Conservation (phyloP, 2,329 filamentous ascomycete genomes). For the Acrocalymma vagum region DNA sequence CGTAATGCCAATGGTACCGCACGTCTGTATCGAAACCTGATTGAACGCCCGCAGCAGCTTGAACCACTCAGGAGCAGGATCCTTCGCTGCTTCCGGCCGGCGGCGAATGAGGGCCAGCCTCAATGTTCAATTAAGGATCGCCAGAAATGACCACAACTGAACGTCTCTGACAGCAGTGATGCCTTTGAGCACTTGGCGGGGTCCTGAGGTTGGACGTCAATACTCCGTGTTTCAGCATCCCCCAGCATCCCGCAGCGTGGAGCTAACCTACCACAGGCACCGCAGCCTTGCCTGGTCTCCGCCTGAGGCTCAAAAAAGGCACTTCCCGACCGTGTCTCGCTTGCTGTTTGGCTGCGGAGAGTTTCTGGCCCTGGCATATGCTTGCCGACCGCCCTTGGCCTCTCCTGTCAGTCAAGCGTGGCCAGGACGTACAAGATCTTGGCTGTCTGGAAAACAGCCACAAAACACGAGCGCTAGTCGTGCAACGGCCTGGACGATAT, state of each 20-base stretch:
- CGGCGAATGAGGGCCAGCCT: not conserved
- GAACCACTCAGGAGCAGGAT: not conserved
- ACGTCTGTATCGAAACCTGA: too few relatives aligned
- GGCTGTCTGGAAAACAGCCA: constrained; percentile 12
- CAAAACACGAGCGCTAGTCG: constrained; percentile 12
- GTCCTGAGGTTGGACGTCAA: not conserved
- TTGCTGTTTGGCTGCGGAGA: not conserved
- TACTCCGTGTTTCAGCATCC: constrained; percentile 17
- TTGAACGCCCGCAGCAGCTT: not conserved
- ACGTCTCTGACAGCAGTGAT: constrained; percentile 20
- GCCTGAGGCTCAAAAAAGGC: constrained; percentile 5
- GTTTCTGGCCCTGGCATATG: not conserved
- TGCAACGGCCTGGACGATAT: constrained; percentile 8
- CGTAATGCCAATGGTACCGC: constrained; percentile 5
- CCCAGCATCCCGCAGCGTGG: constrained; percentile 9
- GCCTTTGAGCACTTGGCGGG: constrained; percentile 23
- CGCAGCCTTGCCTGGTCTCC: not conserved
- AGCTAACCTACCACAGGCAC: too few relatives aligned
- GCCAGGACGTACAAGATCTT: constrained; percentile 9
- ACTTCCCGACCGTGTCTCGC: not conserved
- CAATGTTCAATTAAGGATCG: not conserved
- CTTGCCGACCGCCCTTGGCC: constrained; percentile 4
- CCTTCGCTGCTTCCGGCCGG: too few relatives aligned
- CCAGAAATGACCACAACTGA: not conserved
- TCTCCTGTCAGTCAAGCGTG: constrained; percentile 6